A percentile compares a stretch with the other conserved stretches of the same genome.
Evolutionary conservation across 2,329 filamentous ascomycete species (phyloP).

Genomic region (Mycosphaerella sp.): DNA sequence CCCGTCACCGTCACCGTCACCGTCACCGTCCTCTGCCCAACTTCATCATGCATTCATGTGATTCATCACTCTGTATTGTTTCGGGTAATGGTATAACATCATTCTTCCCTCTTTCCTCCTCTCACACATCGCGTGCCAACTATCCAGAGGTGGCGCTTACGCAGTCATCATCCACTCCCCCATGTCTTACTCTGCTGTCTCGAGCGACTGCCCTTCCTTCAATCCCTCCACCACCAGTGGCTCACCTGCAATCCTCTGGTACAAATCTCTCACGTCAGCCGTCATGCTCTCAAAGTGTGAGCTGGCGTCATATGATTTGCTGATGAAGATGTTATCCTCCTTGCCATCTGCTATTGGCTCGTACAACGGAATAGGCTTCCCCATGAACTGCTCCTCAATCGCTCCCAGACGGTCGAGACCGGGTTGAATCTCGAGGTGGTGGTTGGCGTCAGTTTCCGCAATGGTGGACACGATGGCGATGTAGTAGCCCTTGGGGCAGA

Average conservation of each 20-base stretch:
- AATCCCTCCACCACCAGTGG: slow-evolving; percentile 84
- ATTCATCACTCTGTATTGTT: too few species aligned
- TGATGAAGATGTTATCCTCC: slow-evolving; percentile 92
- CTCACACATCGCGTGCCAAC: too few species aligned
- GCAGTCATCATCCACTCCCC: not conserved
- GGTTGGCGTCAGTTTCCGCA: slow-evolving; percentile 83
- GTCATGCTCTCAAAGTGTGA: slow-evolving; percentile 94
- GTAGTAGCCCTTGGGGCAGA: slow-evolving; percentile 98
- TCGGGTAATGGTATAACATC: not conserved
- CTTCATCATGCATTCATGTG: too few species aligned
- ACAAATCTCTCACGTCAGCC: slow-evolving; percentile 94
- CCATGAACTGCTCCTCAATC: slow-evolving; percentile 97
- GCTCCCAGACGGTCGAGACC: slow-evolving; percentile 86
- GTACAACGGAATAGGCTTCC: slow-evolving; percentile 85
- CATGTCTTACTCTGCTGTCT: slow-evolving; percentile 4
- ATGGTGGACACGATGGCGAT: slow-evolving; percentile 98
- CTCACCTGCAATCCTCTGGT: slow-evolving; percentile 73
- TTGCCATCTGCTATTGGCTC: slow-evolving; percentile 77
- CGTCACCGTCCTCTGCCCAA: too few species aligned
- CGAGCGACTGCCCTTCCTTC: slow-evolving; percentile 67
- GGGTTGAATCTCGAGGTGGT: slow-evolving; percentile 88
- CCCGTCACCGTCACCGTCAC: too few species aligned
- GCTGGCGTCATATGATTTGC: slow-evolving; percentile 96
- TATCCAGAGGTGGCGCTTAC: too few species aligned
- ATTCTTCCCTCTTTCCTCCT: not conserved